Conservation (phyloP, 768 basidiomycete species). For the Suillus cothurnatus region DNA sequence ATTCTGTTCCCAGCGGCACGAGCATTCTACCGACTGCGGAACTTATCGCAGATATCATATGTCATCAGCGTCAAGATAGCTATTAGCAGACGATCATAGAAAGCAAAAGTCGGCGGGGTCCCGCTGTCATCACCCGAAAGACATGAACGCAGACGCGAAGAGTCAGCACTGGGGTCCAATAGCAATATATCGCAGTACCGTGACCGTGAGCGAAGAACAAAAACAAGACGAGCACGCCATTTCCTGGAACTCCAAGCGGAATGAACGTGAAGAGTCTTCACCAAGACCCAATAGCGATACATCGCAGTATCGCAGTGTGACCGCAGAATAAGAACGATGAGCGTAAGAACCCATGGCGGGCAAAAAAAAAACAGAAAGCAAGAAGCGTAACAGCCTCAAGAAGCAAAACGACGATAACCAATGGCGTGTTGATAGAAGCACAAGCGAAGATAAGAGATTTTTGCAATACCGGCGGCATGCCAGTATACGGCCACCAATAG, state of each 20-base stretch:
- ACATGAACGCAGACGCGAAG: not conserved
- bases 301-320: not conserved
- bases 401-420: not conserved
- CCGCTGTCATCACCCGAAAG: not conserved
- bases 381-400: not conserved
- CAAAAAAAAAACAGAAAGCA: not conserved
- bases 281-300: not conserved
- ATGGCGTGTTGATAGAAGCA: not conserved
- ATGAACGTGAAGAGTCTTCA: not conserved
- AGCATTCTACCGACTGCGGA: not conserved
- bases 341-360: not conserved
- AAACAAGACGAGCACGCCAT: not conserved
- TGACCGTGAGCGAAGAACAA: not conserved
- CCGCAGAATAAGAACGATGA: not conserved
- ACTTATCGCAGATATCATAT: not conserved
- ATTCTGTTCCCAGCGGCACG: not conserved
- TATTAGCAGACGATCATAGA: not conserved
- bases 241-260: not conserved
- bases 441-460: not conserved
- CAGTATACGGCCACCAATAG: not conserved
- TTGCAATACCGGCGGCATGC: not conserved
- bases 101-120: not conserved
- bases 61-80: not conserved
- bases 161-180: not conserved
- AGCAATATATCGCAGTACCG: not conserved